Conservation (phyloP, 306 rosid species). For the Fagus sylvatica region DNA sequence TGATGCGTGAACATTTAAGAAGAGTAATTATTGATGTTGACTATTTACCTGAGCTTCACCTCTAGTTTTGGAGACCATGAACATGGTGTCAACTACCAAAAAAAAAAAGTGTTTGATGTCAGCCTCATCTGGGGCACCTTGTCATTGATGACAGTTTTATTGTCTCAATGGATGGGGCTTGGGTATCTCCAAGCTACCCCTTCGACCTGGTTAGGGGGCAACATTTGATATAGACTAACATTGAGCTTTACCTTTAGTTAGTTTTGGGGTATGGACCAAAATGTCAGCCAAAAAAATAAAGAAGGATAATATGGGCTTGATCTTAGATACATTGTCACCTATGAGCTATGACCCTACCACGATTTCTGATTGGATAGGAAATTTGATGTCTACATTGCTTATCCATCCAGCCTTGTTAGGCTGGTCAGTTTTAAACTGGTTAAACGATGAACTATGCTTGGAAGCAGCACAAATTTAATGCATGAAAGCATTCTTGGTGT, state of each 20-base stretch:
- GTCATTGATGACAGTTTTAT: too few relatives aligned
- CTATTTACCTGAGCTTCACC: not conserved
- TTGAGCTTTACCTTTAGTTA: not conserved
- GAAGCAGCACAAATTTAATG: not conserved
- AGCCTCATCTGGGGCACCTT: not conserved
- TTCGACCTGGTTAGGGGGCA: too few relatives aligned
- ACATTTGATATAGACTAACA: too few relatives aligned
- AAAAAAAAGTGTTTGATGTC: not conserved
- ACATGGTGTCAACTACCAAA: not conserved
- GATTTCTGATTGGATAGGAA: not conserved
- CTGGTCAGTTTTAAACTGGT: not conserved
- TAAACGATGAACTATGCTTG: not conserved
- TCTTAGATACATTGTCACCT: not conserved
- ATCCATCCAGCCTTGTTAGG: not conserved
- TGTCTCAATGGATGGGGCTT: too few relatives aligned
- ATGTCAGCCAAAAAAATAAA: not conserved
- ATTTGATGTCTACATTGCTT: not conserved
- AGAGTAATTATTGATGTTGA: not conserved
- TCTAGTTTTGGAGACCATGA: not conserved
- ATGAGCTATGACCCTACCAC: not conserved
- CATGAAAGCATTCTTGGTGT: too few relatives aligned
- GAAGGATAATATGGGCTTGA: too few relatives aligned
- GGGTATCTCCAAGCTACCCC: too few relatives aligned
- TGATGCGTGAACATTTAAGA: not conserved
- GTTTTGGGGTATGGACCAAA: not conserved